Conservation (phyloP, 805 yeast genomes). For the Saccharomycopsis microspora region DNA sequence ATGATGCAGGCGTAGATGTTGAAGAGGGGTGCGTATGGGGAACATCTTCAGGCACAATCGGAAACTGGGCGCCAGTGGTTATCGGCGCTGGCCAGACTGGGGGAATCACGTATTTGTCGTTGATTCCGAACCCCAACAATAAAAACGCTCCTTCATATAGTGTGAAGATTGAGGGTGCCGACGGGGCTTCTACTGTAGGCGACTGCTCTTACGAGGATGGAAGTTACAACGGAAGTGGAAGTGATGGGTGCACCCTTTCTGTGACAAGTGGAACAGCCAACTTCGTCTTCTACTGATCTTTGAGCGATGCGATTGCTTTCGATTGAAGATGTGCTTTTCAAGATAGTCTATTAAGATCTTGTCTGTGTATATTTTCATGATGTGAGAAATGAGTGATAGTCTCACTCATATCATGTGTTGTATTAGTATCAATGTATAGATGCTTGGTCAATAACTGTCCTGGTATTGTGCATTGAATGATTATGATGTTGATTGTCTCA, state of each 20-base stretch:
- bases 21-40: conserved; percentile 97
- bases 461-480: too few species aligned
- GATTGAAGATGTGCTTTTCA: too few species aligned
- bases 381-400: too few species aligned
- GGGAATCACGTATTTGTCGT: conserved; percentile 54
- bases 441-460: too few species aligned
- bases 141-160: conserved; percentile 42
- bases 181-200: conserved; percentile 32
- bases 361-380: too few species aligned
- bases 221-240: conserved; percentile 46
- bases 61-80: conserved; percentile 89
- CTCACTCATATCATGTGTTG: too few species aligned
- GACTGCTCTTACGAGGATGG: conserved; percentile 76
- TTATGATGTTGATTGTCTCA: too few species aligned
- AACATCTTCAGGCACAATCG: conserved; percentile 60
- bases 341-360: too few species aligned
- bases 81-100: conserved; percentile 63
- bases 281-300: conserved; percentile 39
- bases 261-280: conserved; percentile 49
- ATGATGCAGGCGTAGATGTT: conserved; percentile 85
- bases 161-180: conserved; percentile 66
- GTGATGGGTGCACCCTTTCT: conserved; percentile 70
- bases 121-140: conserved; percentile 75
- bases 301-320: not conserved
- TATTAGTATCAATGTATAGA: too few species aligned